These are phyloP conservation scores for Eimeria zaria DNA, from an alignment of 169 alveolate genomes.

Conservation along the genomic window DNA sequence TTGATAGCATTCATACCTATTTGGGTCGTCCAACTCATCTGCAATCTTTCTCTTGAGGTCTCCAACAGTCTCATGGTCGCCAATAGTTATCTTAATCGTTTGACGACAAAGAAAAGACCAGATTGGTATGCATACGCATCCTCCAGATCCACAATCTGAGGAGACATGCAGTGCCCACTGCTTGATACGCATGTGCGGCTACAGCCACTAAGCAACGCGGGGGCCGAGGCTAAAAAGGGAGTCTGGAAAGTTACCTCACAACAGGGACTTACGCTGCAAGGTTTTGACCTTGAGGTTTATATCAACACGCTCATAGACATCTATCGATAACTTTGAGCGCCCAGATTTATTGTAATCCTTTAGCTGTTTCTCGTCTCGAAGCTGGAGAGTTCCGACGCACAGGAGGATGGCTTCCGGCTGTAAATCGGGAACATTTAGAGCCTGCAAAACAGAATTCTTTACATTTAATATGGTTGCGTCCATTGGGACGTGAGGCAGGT, in stretches of 20 bases:
- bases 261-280: conserved; percentile 65
- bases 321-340: conserved; percentile 73
- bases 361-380: conserved; percentile 50
- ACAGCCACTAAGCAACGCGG: not conserved
- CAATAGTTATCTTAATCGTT: conserved; percentile 29
- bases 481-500: conserved; percentile 38
- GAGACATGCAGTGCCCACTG: not conserved
- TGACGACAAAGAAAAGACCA: conserved; percentile 84
- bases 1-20: conserved; percentile 30
- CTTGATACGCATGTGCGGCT: not conserved
- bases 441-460: conserved; percentile 13
- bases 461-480: conserved; percentile 14
- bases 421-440: not conserved
- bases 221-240: not conserved
- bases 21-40: conserved; percentile 78
- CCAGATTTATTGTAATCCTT: conserved; percentile 67
- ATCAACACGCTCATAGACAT: conserved; percentile 73
- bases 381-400: conserved; percentile 44
- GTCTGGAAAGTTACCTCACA: too few relatives aligned
- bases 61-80: conserved; percentile 80
- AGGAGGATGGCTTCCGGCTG: conserved; percentile 47
- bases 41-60: conserved; percentile 34
- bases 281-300: conserved; percentile 71
- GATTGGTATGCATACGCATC: conserved; percentile 78
- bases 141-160: conserved; percentile 80